A percentile compares a stretch with the other conserved stretches of the same genome.
phyloP scores from a whole-genome alignment of 2,329 filamentous ascomycete species.

The Penicillium hordei region DNA sequence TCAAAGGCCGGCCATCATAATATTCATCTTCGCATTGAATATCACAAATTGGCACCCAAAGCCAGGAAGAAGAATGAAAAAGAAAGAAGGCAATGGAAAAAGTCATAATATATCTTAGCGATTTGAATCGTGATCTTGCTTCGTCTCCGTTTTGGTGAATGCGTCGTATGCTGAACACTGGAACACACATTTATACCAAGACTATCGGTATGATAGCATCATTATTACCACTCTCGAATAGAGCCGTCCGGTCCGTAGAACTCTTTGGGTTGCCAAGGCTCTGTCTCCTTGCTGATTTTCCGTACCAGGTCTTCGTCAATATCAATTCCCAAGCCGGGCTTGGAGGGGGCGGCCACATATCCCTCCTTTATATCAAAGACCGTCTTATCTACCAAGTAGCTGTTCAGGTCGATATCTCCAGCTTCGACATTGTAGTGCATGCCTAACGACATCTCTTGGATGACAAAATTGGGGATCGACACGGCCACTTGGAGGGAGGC shows the following conservation, averaged over 20 bases:
- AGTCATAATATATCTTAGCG: not conserved
- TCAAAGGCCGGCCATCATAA: not conserved
- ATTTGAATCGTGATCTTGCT: not conserved
- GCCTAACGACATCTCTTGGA: slow-evolving; percentile 75
- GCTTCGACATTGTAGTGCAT: slow-evolving; percentile 73
- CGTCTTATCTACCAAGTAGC: slow-evolving; percentile 63
- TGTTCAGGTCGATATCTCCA: slow-evolving; percentile 64
- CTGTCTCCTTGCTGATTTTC: slow-evolving; percentile 56
- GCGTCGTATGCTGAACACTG: not conserved
- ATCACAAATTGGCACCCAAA: not conserved
- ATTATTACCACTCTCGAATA: slow-evolving; percentile 64
- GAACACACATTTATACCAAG: not conserved
- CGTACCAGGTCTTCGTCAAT: slow-evolving; percentile 69
- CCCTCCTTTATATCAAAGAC: slow-evolving; percentile 67
- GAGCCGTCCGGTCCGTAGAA: slow-evolving; percentile 68
- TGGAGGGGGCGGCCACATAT: slow-evolving; percentile 61
- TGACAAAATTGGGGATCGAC: slow-evolving; percentile 65
- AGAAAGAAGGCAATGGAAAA: not conserved
- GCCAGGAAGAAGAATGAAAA: not conserved
- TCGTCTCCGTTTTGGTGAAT: not conserved
- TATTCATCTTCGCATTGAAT: not conserved
- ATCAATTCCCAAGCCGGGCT: slow-evolving; percentile 67
- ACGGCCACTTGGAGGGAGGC: slow-evolving; percentile 68
- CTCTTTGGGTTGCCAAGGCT: slow-evolving; percentile 65
- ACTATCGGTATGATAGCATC: not conserved